Percentiles rank a stretch among this genome's conserved stretches.
Conservation (phyloP, 768 basidiomycete genomes). For the Candolleomyces aberdarensis region DNA sequence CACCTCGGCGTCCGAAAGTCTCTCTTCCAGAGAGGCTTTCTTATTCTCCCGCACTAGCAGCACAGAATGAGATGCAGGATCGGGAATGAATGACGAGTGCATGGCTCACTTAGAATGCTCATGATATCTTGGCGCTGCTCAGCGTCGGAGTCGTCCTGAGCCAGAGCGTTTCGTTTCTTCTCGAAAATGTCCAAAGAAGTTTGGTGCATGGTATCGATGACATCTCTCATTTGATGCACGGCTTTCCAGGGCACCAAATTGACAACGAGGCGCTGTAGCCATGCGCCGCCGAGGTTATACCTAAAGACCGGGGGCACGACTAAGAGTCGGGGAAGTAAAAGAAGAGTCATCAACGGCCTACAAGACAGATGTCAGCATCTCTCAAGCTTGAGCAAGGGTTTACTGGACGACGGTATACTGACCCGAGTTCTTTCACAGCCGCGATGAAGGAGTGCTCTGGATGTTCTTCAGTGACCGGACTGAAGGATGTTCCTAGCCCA, state of each 20-base stretch:
- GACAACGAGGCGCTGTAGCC: background rate
- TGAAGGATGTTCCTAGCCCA: constrained; percentile 44
- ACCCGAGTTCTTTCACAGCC: constrained; percentile 29
- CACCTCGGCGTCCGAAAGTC: constrained; percentile 31
- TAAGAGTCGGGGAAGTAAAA: constrained; percentile 14
- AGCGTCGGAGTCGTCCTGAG: constrained; percentile 29
- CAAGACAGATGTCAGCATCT: background rate
- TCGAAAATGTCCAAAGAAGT: constrained; percentile 34
- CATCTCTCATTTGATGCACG: constrained; percentile 24
- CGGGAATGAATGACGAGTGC: background rate
- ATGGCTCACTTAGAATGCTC: constrained; percentile 38
- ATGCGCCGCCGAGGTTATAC: background rate
- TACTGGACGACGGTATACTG: constrained; percentile 10
- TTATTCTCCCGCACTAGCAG: constrained; percentile 32
- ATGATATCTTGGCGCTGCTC: constrained; percentile 43
- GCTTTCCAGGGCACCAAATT: constrained; percentile 23
- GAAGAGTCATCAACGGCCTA: background rate
- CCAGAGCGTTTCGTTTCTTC: constrained; percentile 32
- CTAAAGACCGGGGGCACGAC: constrained; percentile 2
- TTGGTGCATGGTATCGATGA: constrained; percentile 2
- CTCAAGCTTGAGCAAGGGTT: background rate
- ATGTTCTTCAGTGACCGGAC: constrained; percentile 30
- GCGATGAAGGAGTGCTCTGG: constrained; percentile 24
- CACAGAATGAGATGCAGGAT: background rate
- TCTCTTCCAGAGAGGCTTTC: constrained; percentile 26